Conservation (phyloP, 768 basidiomycete species). For the Trichaptum fuscoviolaceum region DNA sequence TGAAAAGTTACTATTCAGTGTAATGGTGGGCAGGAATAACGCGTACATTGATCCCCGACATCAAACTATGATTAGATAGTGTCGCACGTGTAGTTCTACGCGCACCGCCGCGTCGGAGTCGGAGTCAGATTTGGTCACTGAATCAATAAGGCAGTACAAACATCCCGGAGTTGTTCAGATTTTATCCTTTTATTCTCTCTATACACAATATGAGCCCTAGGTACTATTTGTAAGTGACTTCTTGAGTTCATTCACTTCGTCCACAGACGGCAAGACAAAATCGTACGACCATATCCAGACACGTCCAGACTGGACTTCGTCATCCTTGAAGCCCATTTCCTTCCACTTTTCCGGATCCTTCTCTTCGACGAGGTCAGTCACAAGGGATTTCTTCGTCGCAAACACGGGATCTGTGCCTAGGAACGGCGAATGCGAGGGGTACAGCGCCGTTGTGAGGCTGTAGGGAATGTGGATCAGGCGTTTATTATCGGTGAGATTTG, state of each 20-base stretch:
- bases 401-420: slow-evolving; percentile 32
- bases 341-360: slow-evolving; percentile 22
- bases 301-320: slow-evolving; percentile 24
- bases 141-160: too few relatives aligned
- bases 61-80: too few relatives aligned
- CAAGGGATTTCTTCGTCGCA: slow-evolving; percentile 29
- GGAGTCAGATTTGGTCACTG: too few relatives aligned
- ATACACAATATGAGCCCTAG: too few relatives aligned
- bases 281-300: slow-evolving; percentile 29
- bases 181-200: not conserved
- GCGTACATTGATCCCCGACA: too few relatives aligned
- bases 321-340: slow-evolving; percentile 25
- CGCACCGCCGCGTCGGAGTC: too few relatives aligned
- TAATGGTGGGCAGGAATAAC: too few relatives aligned
- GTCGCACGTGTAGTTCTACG: too few relatives aligned
- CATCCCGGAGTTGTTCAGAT: too few relatives aligned
- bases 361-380: slow-evolving; percentile 24
- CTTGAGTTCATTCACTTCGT: slow-evolving; percentile 25
- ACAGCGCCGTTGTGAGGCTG: slow-evolving; percentile 28
- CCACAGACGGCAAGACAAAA: slow-evolving; percentile 25
- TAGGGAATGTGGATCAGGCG: not conserved
- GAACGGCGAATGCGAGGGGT: slow-evolving; percentile 30
- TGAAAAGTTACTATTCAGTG: too few relatives aligned
- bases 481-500: not conserved
- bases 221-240: not conserved